phyloP scores from a whole-genome alignment of 2,329 filamentous ascomycete genomes.

The Elsinoe fawcettii region DNA sequence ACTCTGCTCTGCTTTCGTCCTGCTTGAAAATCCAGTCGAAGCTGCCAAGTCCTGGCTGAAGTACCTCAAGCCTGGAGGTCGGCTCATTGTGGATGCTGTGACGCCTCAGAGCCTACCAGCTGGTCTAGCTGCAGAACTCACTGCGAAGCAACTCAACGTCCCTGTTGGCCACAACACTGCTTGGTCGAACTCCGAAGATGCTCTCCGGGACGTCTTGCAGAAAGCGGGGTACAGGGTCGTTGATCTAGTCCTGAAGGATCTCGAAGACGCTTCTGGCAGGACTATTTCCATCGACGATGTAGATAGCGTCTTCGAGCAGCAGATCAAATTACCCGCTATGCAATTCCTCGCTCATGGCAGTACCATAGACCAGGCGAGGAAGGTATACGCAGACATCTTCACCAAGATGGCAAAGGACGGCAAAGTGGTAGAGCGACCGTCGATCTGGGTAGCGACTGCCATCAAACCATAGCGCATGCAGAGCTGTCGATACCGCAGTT shows the following conservation, averaged over 20 bases:
- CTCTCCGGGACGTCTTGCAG: constrained; percentile 28
- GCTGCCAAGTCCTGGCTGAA: constrained; percentile 33
- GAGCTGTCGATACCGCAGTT: not conserved
- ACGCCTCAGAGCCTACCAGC: constrained; percentile 32
- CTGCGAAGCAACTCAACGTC: constrained; percentile 28
- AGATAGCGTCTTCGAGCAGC: constrained; percentile 2
- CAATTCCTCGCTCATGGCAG: not conserved
- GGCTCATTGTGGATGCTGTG: constrained; percentile 33
- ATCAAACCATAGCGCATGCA: not conserved
- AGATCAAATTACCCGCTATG: not conserved
- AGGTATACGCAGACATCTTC: not conserved
- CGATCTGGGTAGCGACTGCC: constrained; percentile 4
- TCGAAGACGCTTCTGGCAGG: not conserved
- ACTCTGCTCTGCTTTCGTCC: constrained; percentile 34
- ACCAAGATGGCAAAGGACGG: not conserved
- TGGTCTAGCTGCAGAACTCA: constrained; percentile 33
- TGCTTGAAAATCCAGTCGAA: constrained; percentile 32
- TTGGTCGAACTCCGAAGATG: constrained; percentile 29
- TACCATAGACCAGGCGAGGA: not conserved
- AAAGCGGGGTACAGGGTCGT: constrained; percentile 32
- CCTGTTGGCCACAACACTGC: constrained; percentile 32
- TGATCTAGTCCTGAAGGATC: constrained; percentile 21
- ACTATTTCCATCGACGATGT: not conserved
- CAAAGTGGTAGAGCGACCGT: not conserved
- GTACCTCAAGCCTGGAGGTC: constrained; percentile 36